Percentiles rank a stretch among this genome's conserved stretches.
Conservation (phyloP, 768 basidiomycete genomes). For the Rhizopogon vesiculosus region DNA sequence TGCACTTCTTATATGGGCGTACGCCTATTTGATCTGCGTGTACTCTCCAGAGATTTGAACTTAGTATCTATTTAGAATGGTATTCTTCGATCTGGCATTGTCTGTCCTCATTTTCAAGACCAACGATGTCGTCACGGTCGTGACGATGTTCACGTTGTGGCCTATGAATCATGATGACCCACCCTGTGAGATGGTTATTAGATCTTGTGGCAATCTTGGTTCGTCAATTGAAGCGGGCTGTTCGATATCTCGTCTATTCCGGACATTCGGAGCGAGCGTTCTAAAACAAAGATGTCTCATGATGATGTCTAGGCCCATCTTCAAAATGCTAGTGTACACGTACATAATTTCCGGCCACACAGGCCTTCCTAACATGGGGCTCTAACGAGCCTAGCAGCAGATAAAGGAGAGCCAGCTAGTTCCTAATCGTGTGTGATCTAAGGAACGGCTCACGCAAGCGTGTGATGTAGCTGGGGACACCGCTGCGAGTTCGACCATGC, state of each 20-base stretch:
- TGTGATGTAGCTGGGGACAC: no score
- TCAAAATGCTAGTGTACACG: no score
- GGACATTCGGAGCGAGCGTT: background rate
- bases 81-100: slow-evolving; percentile 24
- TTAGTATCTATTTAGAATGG: slow-evolving; percentile 13
- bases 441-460: no score
- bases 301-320: no score
- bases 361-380: no score
- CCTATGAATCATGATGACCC: background rate
- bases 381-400: no score
- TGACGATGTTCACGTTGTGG: slow-evolving; percentile 17
- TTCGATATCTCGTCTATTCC: background rate
- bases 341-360: no score
- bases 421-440: no score
- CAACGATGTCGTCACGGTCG: slow-evolving; percentile 8
- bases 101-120: slow-evolving; percentile 19
- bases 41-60: background rate
- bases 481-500: background rate
- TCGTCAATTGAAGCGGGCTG: background rate
- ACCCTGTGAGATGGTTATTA: background rate
- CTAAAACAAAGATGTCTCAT: background rate
- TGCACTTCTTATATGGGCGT: slow-evolving; percentile 28
- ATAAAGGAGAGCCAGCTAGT: no score
- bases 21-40: background rate
- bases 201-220: background rate